A percentile compares a stretch with the other conserved stretches of the same genome.
Conservation (phyloP, 805 yeast species). For the Sugiyamaella chiloensis region DNA sequence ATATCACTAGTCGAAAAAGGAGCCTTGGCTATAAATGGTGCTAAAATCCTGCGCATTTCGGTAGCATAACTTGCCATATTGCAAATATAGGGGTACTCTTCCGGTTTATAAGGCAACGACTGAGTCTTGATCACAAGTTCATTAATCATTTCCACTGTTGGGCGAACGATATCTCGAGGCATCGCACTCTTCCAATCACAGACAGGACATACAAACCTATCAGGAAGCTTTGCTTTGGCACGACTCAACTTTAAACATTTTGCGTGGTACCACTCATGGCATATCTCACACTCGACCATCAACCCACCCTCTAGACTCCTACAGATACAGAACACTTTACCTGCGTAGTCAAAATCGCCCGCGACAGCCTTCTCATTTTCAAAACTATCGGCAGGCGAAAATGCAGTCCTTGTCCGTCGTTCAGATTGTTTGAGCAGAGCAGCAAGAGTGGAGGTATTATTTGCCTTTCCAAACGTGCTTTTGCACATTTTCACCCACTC, state of each 20-base stretch:
- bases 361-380: slow-evolving; percentile 48
- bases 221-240: slow-evolving; percentile 31
- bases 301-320: slow-evolving; percentile 72
- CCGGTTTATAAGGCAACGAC: slow-evolving; percentile 34
- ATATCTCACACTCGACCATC: slow-evolving; percentile 84
- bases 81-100: slow-evolving; percentile 31
- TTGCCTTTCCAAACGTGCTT: slow-evolving; percentile 36
- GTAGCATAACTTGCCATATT: slow-evolving; percentile 30
- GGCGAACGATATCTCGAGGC: slow-evolving; percentile 36
- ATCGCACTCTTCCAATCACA: slow-evolving; percentile 43
- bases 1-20: slow-evolving; percentile 28
- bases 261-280: slow-evolving; percentile 90
- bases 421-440: slow-evolving; percentile 29
- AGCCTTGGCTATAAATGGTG: slow-evolving; percentile 21
- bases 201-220: slow-evolving; percentile 51
- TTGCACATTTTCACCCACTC: slow-evolving; percentile 39
- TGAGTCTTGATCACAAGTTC: slow-evolving; percentile 31
- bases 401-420: slow-evolving; percentile 17
- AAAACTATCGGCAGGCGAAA: slow-evolving; percentile 18
- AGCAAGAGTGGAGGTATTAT: slow-evolving; percentile 34
- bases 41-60: slow-evolving; percentile 46
- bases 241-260: slow-evolving; percentile 57
- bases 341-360: slow-evolving; percentile 64
- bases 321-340: slow-evolving; percentile 44
- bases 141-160: slow-evolving; percentile 35